phyloP scores from a whole-genome alignment of 2,329 filamentous ascomycete species.

The Drechslerella coelobrocha region DNA sequence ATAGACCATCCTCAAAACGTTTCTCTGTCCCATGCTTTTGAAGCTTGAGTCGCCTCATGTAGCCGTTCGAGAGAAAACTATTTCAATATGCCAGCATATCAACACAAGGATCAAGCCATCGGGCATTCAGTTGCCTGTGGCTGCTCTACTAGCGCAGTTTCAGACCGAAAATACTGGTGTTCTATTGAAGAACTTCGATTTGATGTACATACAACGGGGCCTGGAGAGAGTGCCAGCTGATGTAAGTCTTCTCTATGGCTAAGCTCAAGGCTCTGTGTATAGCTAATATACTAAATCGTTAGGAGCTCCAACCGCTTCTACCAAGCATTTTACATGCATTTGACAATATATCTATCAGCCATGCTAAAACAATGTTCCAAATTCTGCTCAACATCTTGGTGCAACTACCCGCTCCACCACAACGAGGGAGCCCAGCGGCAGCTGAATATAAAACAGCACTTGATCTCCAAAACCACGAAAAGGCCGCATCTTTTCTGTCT shows the following conservation, averaged over 20 bases:
- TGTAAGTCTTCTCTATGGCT: slow-evolving; percentile 51
- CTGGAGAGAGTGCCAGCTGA: slow-evolving; percentile 66
- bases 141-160: slow-evolving; percentile 85
- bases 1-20: slow-evolving; percentile 74
- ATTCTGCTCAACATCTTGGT: slow-evolving; percentile 38
- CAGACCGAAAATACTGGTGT: slow-evolving; percentile 70
- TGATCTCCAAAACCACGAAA: slow-evolving; percentile 57
- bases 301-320: slow-evolving; percentile 41
- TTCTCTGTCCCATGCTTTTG: slow-evolving; percentile 79
- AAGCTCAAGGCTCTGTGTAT: background rate
- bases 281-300: background rate
- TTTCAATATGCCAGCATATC: slow-evolving; percentile 74
- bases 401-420: slow-evolving; percentile 33
- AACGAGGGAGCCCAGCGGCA: slow-evolving; percentile 35
- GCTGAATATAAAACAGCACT: slow-evolving; percentile 64
- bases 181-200: slow-evolving; percentile 84
- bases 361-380: slow-evolving; percentile 46
- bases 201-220: slow-evolving; percentile 88
- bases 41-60: slow-evolving; percentile 84
- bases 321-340: slow-evolving; percentile 40
- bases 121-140: slow-evolving; percentile 71
- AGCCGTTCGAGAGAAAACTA: slow-evolving; percentile 77
- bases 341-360: slow-evolving; percentile 33
- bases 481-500: slow-evolving; percentile 65
- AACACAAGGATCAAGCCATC: slow-evolving; percentile 63